A percentile compares a stretch with the other conserved stretches of the same genome.
Conservation (phyloP, 2,329 filamentous ascomycete genomes). For the Colletotrichum sublineola region DNA sequence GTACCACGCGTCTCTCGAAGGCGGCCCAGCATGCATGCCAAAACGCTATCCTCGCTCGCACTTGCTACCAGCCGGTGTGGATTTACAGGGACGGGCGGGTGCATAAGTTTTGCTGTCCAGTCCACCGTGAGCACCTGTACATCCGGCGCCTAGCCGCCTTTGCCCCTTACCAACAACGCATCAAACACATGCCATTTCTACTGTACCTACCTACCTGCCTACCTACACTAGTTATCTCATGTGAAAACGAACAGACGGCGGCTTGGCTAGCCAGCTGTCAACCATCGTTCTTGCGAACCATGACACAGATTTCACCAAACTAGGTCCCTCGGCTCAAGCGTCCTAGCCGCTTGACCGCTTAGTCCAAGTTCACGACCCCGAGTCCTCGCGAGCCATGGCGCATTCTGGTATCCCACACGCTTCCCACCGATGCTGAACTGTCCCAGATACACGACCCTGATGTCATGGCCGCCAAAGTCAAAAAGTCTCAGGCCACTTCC, state of each 20-base stretch:
- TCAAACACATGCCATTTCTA: conserved; percentile 23
- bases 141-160: conserved; percentile 5
- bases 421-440: background rate
- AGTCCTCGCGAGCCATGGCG: conserved; percentile 38
- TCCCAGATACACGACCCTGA: background rate
- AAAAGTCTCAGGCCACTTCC: background rate
- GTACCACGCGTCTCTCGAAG: background rate
- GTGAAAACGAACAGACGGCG: conserved; percentile 22
- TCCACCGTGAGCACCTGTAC: background rate
- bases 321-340: conserved; percentile 1
- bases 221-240: conserved; percentile 15
- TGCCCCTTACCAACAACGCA: conserved; percentile 1
- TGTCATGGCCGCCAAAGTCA: conserved; percentile 3
- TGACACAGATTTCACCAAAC: background rate
- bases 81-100: conserved; percentile 16
- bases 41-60: background rate
- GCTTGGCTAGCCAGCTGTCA: conserved; percentile 18
- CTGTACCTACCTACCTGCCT: no score
- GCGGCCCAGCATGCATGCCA: background rate
- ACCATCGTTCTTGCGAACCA: conserved; percentile 17
- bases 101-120: conserved; percentile 15
- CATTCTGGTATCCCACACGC: conserved; percentile 18
- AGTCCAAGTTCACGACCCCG: conserved; percentile 22
- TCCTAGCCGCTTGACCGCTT: conserved; percentile 3
- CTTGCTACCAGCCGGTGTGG: background rate